Conservation (phyloP, 495 filamentous ascomycete genomes). For the Aspergillus campestris region DNA sequence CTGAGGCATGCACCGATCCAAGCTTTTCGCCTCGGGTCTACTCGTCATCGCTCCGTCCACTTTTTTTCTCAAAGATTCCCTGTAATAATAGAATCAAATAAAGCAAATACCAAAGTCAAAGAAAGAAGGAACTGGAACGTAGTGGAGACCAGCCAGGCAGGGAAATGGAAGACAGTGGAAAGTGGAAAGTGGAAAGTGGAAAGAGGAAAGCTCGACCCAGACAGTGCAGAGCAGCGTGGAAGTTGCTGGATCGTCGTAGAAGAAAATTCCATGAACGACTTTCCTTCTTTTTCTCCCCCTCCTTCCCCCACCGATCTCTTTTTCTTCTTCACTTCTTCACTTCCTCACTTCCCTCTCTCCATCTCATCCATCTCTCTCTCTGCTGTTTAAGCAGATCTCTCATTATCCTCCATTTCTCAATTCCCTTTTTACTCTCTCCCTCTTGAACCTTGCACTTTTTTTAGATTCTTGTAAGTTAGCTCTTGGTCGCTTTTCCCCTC, state of each 20-base stretch:
- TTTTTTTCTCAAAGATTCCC: no score
- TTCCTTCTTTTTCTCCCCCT: conserved; percentile 17
- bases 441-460: not conserved
- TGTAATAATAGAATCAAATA: no score
- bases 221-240: no score
- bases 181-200: conserved; percentile 14
- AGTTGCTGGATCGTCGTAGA: conserved; percentile 42
- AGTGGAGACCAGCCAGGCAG: not conserved
- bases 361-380: conserved; percentile 1
- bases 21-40: no score
- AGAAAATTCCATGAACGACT: conserved; percentile 27
- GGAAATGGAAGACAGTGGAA: conserved; percentile 25
- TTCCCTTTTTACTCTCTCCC: conserved; percentile 1
- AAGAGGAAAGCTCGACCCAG: no score
- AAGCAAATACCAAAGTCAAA: no score
- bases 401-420: conserved; percentile 1
- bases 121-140: conserved; percentile 1
- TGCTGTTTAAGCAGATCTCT: conserved; percentile 1
- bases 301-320: conserved; percentile 6
- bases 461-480: no score
- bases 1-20: conserved; percentile 4
- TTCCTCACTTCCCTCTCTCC: conserved; percentile 6
- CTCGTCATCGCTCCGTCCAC: no score
- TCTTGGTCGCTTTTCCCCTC: no score
- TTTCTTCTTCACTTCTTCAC: conserved; percentile 5